phyloP scores from a whole-genome alignment of 2,329 filamentous ascomycete species.

The Phyllosticta capitalensis region DNA sequence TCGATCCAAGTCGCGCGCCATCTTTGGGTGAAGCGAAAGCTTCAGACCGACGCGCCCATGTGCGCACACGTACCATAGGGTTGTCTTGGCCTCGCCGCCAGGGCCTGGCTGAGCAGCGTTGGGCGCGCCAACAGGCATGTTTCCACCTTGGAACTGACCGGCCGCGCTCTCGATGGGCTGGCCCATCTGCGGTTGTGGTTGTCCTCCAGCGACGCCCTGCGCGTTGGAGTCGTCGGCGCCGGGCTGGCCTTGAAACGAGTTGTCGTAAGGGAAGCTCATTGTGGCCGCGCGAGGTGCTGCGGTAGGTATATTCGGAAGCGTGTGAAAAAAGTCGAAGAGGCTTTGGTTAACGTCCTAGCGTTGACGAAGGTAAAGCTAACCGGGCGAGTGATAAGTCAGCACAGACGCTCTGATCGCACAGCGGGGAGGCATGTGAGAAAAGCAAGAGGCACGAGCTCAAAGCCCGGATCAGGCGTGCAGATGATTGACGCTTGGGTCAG shows the following conservation, averaged over 20 bases:
- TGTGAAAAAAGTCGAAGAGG: constrained; percentile 6
- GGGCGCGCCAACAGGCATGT: constrained; percentile 31
- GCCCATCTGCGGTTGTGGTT: constrained; percentile 42
- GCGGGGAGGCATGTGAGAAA: constrained; percentile 3
- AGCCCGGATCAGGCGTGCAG: background rate
- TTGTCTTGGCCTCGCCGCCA: constrained; percentile 39
- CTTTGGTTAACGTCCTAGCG: constrained; percentile 7
- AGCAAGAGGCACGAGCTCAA: background rate
- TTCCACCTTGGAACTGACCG: constrained; percentile 41
- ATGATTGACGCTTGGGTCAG: constrained; percentile 11
- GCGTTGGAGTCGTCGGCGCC: constrained; percentile 42
- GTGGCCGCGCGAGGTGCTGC: constrained; percentile 18
- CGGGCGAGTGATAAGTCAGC: constrained; percentile 8
- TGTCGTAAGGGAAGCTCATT: constrained; percentile 61
- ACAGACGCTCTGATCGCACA: constrained; percentile 10
- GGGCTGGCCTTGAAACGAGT: constrained; percentile 53
- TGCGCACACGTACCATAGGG: constrained; percentile 37
- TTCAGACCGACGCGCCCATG: background rate
- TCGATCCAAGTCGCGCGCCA: background rate
- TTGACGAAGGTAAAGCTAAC: constrained; percentile 11
- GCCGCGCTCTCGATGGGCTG: constrained; percentile 48
- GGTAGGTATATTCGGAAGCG: constrained; percentile 10
- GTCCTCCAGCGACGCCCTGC: constrained; percentile 38
- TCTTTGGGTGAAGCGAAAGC: background rate
- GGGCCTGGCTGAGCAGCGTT: constrained; percentile 23